Percentiles rank a stretch among this genome's conserved stretches.
Conservation (phyloP, 139 green algal genomes). For the Eudorina sp. region DNA sequence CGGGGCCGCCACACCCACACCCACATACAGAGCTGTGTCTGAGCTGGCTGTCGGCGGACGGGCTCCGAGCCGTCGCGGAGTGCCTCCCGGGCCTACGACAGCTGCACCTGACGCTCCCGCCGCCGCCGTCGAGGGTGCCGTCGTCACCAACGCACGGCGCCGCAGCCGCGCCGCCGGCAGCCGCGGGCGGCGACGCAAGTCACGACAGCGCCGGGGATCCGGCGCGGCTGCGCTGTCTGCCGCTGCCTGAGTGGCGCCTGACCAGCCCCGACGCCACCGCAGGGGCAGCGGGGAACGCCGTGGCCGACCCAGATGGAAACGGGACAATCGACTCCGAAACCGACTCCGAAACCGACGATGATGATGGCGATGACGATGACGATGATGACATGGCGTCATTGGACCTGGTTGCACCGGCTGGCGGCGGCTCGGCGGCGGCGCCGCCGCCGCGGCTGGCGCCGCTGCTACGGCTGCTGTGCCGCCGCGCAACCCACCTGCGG, state of each 20-base stretch:
- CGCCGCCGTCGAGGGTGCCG: too few relatives aligned
- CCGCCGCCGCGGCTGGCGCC: not conserved
- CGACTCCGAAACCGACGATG: not conserved
- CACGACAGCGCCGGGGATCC: too few relatives aligned
- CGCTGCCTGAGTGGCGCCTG: not conserved
- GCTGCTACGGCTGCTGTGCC: slow-evolving; percentile 12
- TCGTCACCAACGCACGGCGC: too few relatives aligned
- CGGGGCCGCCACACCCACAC: too few relatives aligned
- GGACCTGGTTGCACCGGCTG: not conserved
- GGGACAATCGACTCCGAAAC: not conserved
- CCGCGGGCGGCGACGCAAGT: too few relatives aligned
- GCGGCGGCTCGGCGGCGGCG: not conserved
- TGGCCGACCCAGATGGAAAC: not conserved
- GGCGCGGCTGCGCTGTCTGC: too few relatives aligned
- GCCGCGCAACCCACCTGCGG: not conserved
- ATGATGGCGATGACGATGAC: not conserved
- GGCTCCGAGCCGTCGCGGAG: not conserved
- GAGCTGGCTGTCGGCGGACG: not conserved
- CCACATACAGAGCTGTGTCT: not conserved
- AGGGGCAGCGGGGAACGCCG: too few relatives aligned
- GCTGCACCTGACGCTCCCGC: not conserved
- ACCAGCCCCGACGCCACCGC: not conserved
- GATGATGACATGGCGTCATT: not conserved
- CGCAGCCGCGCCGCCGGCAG: not conserved
- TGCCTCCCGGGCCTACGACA: slow-evolving; percentile 22